Conservation (phyloP, 129 eudicot species). For the Artemisia argyi region DNA sequence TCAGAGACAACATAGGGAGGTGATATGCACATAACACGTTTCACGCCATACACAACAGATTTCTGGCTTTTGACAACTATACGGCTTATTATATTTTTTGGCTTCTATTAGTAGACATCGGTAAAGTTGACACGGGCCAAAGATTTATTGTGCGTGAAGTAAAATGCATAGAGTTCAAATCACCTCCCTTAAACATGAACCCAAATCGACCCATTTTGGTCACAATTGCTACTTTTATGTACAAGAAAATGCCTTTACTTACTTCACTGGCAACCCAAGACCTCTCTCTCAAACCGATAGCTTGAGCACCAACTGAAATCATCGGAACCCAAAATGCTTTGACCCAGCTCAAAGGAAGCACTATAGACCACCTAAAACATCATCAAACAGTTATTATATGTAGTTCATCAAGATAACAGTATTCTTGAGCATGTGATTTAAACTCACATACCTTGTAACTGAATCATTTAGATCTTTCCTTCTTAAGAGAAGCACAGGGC, state of each 20-base stretch:
- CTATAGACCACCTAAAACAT: slow-evolving; percentile 67
- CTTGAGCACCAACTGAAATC: slow-evolving; percentile 68
- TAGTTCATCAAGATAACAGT: not conserved
- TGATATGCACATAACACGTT: too few species aligned
- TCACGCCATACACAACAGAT: too few species aligned
- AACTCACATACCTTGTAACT: slow-evolving; percentile 48
- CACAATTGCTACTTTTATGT: not conserved
- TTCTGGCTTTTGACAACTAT: too few species aligned
- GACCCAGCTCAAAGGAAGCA: slow-evolving; percentile 89
- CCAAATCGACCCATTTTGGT: not conserved
- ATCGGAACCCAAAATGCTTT: slow-evolving; percentile 84
- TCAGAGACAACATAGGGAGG: too few species aligned
- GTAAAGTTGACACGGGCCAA: too few species aligned
- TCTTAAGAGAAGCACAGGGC: slow-evolving; percentile 74
- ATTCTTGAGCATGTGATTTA: not conserved
- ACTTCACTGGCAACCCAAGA: slow-evolving; percentile 93
- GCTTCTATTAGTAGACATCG: too few species aligned
- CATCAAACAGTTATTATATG: not conserved
- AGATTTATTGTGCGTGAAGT: too few species aligned
- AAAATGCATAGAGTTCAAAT: too few species aligned
- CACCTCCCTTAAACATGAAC: not conserved
- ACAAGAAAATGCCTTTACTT: slow-evolving; percentile 21
- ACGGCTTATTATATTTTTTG: too few species aligned
- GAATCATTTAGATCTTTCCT: slow-evolving; percentile 41
- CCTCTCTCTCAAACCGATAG: slow-evolving; percentile 91